Evolutionary conservation across 2,329 filamentous ascomycete genomes (phyloP).

Genomic region (Paecilomyces fulvus): DNA sequence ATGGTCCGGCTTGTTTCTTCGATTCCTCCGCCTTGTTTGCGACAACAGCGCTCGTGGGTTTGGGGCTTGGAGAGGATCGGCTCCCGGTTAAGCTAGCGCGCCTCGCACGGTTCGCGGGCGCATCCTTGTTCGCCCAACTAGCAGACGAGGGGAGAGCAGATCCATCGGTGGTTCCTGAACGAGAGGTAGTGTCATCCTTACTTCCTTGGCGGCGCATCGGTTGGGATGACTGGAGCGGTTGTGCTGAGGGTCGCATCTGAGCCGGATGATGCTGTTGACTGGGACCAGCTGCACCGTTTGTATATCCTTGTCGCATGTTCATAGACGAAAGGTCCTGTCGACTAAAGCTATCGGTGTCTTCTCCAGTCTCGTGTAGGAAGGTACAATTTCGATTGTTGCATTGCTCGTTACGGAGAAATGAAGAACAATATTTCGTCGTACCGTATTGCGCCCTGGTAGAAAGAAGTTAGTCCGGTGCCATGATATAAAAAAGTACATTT

Average conservation of each 20-base stretch:
- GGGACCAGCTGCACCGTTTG: conserved; percentile 28
- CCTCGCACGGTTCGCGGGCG: conserved; percentile 59
- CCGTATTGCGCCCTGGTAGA: conserved; percentile 58
- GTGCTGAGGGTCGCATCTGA: conserved; percentile 41
- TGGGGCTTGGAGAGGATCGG: conserved; percentile 72
- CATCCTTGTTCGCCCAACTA: conserved; percentile 74
- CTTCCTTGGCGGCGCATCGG: conserved; percentile 67
- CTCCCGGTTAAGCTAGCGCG: conserved; percentile 68
- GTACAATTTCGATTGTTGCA: conserved; percentile 96
- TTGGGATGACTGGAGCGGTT: conserved; percentile 39
- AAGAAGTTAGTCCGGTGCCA: conserved; percentile 3
- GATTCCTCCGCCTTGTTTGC: conserved; percentile 26
- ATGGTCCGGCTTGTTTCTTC: conserved; percentile 21
- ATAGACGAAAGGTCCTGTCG: conserved; percentile 90
- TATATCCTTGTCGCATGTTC: conserved; percentile 70
- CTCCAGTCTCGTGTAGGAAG: conserved; percentile 96
- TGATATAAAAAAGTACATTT: not conserved
- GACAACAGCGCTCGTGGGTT: conserved; percentile 43
- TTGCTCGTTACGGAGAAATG: conserved; percentile 86
- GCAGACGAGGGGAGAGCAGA: conserved; percentile 90
- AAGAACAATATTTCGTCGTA: conserved; percentile 97
- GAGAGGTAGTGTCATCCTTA: conserved; percentile 55
- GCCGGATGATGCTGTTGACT: not conserved
- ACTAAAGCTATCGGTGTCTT: conserved; percentile 94
- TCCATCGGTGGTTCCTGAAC: conserved; percentile 60